Evolutionary conservation across 129 eudicot species (phyloP).

Genomic region (Helianthus annuus): HanXRQr2.0-SUNRISE NC_035442.2:128840013-128840512

Average conservation of each 20-base stretch:
- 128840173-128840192: neutral
- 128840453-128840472: neutral
- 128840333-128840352: neutral
- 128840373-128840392: neutral
- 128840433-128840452: neutral
- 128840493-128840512: too few species aligned
- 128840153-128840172: too few species aligned
- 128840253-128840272: neutral
- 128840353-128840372: neutral
- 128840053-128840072: too few species aligned
- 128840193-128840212: neutral
- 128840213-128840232: neutral
- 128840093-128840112: too few species aligned
- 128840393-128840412: conserved; percentile 5
- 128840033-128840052: neutral
- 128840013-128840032: neutral
- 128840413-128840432: conserved; percentile 3
- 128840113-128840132: too few species aligned
- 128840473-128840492: neutral
- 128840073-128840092: too few species aligned
- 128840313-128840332: neutral
- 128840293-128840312: neutral
- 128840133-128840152: too few species aligned
- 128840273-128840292: neutral
- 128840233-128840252: neutral